Base-by-base conservation (phyloP, 768 basidiomycete genomes). In the Termitomyces heimii region DNA sequence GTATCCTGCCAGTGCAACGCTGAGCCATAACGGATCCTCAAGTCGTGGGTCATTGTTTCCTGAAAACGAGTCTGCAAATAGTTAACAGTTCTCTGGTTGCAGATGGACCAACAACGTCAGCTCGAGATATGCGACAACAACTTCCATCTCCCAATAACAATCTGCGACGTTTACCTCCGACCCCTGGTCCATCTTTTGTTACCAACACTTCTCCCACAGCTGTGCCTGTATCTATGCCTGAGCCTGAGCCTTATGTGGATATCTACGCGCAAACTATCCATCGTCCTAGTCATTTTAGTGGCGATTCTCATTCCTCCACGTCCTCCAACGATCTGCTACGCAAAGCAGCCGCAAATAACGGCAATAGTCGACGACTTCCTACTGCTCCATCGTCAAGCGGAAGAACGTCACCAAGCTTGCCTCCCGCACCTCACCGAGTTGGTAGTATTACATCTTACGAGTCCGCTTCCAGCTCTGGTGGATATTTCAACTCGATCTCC, bases 131-230 rank as follows among this genome's bases (percentile, higher is more conserved):
- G 44, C 43, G 57, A 22, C 43, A 65, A 49, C 55, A 60, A 28
- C 47, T 69, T 51, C 64, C 59, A 32, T 68, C 70, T 46, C 60
- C 67, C 57, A 66, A 64, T 48, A 63, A 67, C 55, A 61, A 63
- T 50, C 60, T 68, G 44, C 71, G 78, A 52, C 74, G 75, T 43
- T 67, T 81, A 34, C 79, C 79, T 6, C 77, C 76, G 28, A 78
- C 77, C 8, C 79, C 79, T 34, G 71, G 66, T 28, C 53, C 60
- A 31, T 68, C 75, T n/a, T 67, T 72, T 20, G 62, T 68, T 14
- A 42, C 2, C 40, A 63, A 65, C 6, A 54, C 65, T 24, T 66
- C 68, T 9, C 61, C 70, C 29, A 63, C 64, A 13, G 60, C 56
- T 5, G 39, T 69, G 18, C 63, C 70, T 32, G 14, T 40, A 40